A percentile compares a stretch with the other conserved stretches of the same genome.
Conservation (phyloP, 257 asterid species). For the Solanum piurae region DNA sequence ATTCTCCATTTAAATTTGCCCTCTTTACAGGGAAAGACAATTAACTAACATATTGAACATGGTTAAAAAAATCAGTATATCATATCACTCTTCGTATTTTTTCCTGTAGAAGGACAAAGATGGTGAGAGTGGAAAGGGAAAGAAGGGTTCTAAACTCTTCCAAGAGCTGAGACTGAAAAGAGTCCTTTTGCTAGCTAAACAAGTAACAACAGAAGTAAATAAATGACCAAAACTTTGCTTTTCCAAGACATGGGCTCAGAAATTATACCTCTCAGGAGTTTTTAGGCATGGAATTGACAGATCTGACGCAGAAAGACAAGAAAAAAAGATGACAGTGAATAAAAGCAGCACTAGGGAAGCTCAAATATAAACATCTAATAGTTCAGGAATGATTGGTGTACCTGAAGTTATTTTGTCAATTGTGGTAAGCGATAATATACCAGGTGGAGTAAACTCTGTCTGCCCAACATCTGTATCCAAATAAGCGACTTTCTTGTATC, state of each 20-base stretch:
- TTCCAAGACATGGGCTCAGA: background rate
- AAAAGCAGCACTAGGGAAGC: background rate
- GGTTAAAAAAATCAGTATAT: background rate
- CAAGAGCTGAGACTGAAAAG: background rate
- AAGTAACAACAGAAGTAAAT: background rate
- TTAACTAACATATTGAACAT: background rate
- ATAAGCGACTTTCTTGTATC: constrained; percentile 80
- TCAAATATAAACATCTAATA: background rate
- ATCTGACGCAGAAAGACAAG: constrained; percentile 34
- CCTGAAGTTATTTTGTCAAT: constrained; percentile 75
- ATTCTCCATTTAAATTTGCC: background rate
- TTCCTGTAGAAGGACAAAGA: background rate
- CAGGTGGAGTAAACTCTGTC: constrained; percentile 92
- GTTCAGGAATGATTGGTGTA: constrained; percentile 1
- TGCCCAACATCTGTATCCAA: constrained; percentile 98
- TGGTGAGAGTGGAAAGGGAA: background rate
- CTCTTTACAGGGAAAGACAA: background rate
- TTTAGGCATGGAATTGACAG: constrained; percentile 70
- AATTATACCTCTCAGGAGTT: constrained; percentile 78
- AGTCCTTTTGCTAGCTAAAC: background rate
- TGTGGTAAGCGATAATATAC: constrained; percentile 61
- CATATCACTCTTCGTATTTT: background rate
- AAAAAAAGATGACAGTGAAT: constrained; percentile 1
- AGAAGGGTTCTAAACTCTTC: background rate
- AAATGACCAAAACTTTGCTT: background rate